Base-by-base conservation (phyloP, 1,139 yeast species). In the Suhomyces bokatorum region DNA sequence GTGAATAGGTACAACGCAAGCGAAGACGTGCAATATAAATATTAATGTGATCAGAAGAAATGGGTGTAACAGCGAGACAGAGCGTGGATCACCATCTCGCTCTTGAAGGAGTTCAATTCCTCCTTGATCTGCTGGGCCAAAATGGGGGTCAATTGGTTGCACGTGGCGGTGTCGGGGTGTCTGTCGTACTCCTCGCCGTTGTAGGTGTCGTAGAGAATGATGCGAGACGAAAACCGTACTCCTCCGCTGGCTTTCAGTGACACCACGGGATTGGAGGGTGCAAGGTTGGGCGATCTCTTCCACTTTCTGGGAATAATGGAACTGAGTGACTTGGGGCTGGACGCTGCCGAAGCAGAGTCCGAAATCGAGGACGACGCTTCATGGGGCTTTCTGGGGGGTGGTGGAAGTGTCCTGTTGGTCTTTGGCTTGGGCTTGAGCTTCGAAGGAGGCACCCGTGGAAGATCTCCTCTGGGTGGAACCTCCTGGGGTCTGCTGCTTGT, bases 91-190 rank as follows among this genome's bases (percentile, higher is more conserved):
- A 78, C 83, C 99, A 91, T 91, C 52, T 80, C 82, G 45, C 82
- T 75, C 66, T 87, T 87, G 58, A 89, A 69, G 46, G 75, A 76
- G 64, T 93, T 91, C 61, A 93, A 73, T 64, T 93, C 98, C 40
- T 86, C 89, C 67, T 84, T 86, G 58, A 93, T 89, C 66, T 83
- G 83, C 64, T 87, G 93, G 0, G 97, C 98, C 61, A 91, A 70
- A 43, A 78, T 72, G 5, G 98, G 97, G 1, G 97, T 91, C 64
- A 91, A 73, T 60, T 86, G 90, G 65, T 91, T 90, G 69, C 98
- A 91, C 1, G 98, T 90, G 5, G 96, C 96, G 35, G 85, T 76
- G 53, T 90, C 98, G 0, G 98, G 97, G 52, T 86, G 90, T 57
- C 99, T 81, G 63, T 93, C 98, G 62, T 93, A 93, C 54, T 88